These are phyloP conservation scores for Cyanodermella asteris DNA, from an alignment of 2,329 filamentous ascomycete species.

Conservation along the genomic window DNA sequence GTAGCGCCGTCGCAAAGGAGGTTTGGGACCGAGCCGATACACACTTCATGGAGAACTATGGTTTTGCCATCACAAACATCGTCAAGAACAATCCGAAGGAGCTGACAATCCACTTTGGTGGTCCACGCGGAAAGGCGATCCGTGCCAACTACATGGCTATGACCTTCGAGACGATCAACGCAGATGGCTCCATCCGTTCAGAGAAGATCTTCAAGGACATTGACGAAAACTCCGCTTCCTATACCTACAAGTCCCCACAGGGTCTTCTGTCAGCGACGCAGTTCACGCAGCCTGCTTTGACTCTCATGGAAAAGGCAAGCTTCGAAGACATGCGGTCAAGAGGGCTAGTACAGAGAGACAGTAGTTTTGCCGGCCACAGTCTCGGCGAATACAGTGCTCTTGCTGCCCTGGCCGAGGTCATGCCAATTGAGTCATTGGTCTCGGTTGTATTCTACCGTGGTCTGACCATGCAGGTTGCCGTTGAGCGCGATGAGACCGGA, in stretches of 20 bases:
- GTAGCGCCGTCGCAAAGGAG: constrained; percentile 81
- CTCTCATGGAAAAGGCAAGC: constrained; percentile 97
- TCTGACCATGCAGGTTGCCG: constrained; percentile 96
- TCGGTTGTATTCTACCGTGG: constrained; percentile 99
- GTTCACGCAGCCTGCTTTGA: constrained; percentile 93
- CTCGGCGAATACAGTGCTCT: constrained; percentile 95
- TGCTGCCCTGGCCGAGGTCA: constrained; percentile 87
- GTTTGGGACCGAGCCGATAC: constrained; percentile 97
- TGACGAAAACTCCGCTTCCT: constrained; percentile 73
- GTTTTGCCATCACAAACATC: constrained; percentile 97
- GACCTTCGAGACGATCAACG: constrained; percentile 94
- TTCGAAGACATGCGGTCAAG: constrained; percentile 98
- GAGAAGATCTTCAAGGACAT: constrained; percentile 99
- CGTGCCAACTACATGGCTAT: constrained; percentile 99
- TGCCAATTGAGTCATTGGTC: constrained; percentile 97
- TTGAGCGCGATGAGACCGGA: constrained; percentile 80
- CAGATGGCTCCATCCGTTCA: constrained; percentile 84
- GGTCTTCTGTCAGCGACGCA: constrained; percentile 91
- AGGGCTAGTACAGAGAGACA: constrained; percentile 86
- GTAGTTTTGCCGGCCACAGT: constrained; percentile 93
- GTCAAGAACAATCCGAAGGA: constrained; percentile 99
- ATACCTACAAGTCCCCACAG: constrained; percentile 90
- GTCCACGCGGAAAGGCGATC: constrained; percentile 87
- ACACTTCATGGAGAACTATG: constrained; percentile 97
- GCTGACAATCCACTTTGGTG: constrained; percentile 93